phyloP scores from a whole-genome alignment of 805 yeast genomes.

The Sugiyamaella americana region DNA sequence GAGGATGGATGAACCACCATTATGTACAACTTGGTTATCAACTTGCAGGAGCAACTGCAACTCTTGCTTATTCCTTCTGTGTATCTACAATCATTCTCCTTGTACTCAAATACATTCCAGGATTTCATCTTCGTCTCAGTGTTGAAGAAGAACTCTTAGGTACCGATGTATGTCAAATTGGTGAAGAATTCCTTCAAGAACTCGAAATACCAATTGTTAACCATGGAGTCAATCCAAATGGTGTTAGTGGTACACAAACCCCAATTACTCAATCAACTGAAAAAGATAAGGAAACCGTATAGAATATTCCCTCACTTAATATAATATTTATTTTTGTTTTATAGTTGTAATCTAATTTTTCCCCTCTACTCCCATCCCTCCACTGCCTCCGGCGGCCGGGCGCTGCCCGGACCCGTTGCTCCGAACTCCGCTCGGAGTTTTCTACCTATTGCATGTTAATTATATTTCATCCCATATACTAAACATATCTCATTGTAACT shows the following conservation, averaged over 20 bases:
- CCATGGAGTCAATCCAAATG: slow-evolving; percentile 1
- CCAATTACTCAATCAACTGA: too few species aligned
- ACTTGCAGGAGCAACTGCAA: slow-evolving; percentile 74
- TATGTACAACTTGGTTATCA: slow-evolving; percentile 89
- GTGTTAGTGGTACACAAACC: background rate
- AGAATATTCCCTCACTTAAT: too few species aligned
- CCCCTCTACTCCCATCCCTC: too few species aligned
- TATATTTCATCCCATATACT: too few species aligned
- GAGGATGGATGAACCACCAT: slow-evolving; percentile 94
- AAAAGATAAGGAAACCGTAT: too few species aligned
- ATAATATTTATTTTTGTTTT: too few species aligned
- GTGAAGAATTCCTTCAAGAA: slow-evolving; percentile 63
- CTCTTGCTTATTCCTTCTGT: slow-evolving; percentile 71
- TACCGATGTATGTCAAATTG: slow-evolving; percentile 84
- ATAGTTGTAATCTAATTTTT: too few species aligned
- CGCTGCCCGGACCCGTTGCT: too few species aligned
- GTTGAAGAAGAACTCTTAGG: slow-evolving; percentile 90
- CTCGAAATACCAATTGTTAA: slow-evolving; percentile 10
- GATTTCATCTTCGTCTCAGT: slow-evolving; percentile 73
- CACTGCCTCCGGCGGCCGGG: too few species aligned
- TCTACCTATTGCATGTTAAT: too few species aligned
- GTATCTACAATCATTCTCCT: slow-evolving; percentile 68
- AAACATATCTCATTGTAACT: too few species aligned
- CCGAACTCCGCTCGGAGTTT: too few species aligned
- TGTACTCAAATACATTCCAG: slow-evolving; percentile 73